Base-by-base conservation (phyloP, 2,329 filamentous ascomycete genomes). In the Aspergillus intermedius region DNA sequence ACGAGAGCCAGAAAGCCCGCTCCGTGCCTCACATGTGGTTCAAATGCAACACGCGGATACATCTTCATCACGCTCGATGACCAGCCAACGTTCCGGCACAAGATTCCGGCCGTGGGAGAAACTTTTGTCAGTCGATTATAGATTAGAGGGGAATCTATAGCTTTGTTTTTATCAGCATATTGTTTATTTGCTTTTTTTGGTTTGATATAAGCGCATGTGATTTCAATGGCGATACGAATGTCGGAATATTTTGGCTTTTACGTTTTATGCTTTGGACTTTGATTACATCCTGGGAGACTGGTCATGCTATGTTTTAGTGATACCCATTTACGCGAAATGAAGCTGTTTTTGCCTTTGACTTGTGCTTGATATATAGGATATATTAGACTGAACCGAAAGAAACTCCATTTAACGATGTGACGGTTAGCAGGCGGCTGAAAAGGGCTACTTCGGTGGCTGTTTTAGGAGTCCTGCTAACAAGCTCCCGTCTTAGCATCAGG, bases 61-160 rank as follows among this genome's bases (percentile, higher is more conserved):
- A n/a, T 51, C 55, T n/a, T 53, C 58, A 22, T 51, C 54, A 15
- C 45, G 40, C 13, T 49, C 34, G 51, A 51, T 23, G 47, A 49
- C 32, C 4, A 52, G 45, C 42, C 59, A 55, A 44, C 60, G 57
- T 41, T 49, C 54, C 23, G 46, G 45, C 17, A 47, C 55, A 6
- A 61, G 57, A 44, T 54, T 62, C 41, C 61, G 67, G 5, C 63
- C 68, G 22, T 74, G 70, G 70, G 69, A 72, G 53, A 72, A 67
- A 46, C 46, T 73, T 12, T 73, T 69, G 62, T 72, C 68, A 45
- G 60, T 74, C 46, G 70, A 74, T 45, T 74, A 71, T 60, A 65
- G 65, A 15, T 53, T 65, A 22, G 68, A 69, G 45, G 54, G 58
- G 6, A 48, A 51, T 45, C 46, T 48, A 1, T 35, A 35, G 34